Base-by-base conservation (phyloP, 2,329 filamentous ascomycete genomes). In the Byssothecium circinans region DNA sequence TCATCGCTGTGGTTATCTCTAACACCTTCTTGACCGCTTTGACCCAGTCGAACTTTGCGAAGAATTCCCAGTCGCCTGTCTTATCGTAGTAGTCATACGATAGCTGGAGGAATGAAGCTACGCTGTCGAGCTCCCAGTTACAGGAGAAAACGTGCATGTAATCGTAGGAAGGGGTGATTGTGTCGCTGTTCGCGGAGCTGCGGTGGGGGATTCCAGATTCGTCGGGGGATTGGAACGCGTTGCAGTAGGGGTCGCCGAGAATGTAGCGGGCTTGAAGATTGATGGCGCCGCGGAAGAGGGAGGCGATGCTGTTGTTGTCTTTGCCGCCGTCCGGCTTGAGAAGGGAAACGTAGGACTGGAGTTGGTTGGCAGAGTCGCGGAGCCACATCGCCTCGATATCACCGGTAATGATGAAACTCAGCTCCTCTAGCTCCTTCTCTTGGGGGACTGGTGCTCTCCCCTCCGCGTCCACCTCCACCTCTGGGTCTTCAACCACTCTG, bases 241-340 rank as follows among this genome's bases (percentile, higher is more conserved):
- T 79, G 69, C 77, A 79, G 60, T 76, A 79, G 0, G 77, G 76
- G 20, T 79, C 80, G 39, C 79, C 78, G 39, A 82, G 74, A 41
- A 89, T 80, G 63, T 87, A 89, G 19, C 86, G 77, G 15, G 85
- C 77, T 66, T 89, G 86, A 3, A 87, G 75, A 62, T 89, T 89
- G 65, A 89, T 86, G 1, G 86, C 79, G 1, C 86, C 86, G 6
- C 86, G 79, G 70, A 85, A 88, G 0, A 89, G 71, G 8, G 79
- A 81, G 15, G 85, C 84, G 7, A 89, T 73, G 1, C 81, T 82
- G 69, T 2, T 70, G 2, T 64, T 82, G 70, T 34, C 70, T 65
- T 4, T 73, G 69, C 4, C 71, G 3, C 49, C 61, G 15, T 78
- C 78, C 2, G 78, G 68, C 42, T 74, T 76, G 15, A 89, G 72